Conservation (phyloP, 2,329 filamentous ascomycete genomes). For the Penicillium sp. region DNA sequence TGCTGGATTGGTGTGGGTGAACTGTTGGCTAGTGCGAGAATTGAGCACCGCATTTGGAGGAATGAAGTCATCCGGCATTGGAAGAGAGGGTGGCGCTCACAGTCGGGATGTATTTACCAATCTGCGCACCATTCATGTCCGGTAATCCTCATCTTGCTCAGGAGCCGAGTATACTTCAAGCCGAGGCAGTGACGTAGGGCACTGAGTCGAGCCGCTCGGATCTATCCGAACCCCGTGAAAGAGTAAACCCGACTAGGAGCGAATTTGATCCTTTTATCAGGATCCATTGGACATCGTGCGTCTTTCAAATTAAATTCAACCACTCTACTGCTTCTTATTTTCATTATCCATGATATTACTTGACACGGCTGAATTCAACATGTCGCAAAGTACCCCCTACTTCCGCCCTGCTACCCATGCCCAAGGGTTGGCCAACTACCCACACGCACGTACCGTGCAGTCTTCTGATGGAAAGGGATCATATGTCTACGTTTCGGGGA, state of each 20-base stretch:
- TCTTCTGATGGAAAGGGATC: slow-evolving; percentile 34
- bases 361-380: neutral
- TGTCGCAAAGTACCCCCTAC: slow-evolving; percentile 38
- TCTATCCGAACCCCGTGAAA: neutral
- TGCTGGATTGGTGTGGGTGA: slow-evolving; percentile 55
- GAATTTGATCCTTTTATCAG: too few species aligned
- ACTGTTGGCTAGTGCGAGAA: slow-evolving; percentile 28
- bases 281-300: neutral
- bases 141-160: neutral
- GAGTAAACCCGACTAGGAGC: too few species aligned
- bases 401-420: slow-evolving; percentile 36
- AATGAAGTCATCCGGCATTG: slow-evolving; percentile 24
- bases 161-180: neutral
- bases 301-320: neutral
- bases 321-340: too few species aligned
- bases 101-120: slow-evolving; percentile 25
- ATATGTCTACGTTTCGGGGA: slow-evolving; percentile 47
- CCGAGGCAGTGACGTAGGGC: neutral
- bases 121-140: slow-evolving; percentile 23
- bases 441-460: slow-evolving; percentile 42
- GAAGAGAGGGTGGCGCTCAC: slow-evolving; percentile 21
- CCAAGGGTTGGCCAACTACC: slow-evolving; percentile 38
- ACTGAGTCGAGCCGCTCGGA: neutral
- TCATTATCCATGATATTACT: too few species aligned
- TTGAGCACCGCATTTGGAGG: slow-evolving; percentile 28